phyloP scores from a whole-genome alignment of 139 green algal species.

The Chlorella sp. region DNA sequence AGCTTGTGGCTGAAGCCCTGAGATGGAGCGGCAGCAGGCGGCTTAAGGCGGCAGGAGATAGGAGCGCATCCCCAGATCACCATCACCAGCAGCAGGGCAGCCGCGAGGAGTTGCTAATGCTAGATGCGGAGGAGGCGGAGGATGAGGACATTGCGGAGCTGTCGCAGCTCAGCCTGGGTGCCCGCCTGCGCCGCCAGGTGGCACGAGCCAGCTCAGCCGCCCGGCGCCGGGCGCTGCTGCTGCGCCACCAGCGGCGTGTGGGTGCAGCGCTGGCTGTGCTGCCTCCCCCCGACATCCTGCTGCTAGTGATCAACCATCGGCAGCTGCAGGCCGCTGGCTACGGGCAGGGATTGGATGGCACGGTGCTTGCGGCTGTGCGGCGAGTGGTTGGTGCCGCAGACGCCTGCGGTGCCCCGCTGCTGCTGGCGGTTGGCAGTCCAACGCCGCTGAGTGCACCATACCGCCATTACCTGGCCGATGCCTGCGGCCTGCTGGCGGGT shows the following conservation, averaged over 20 bases:
- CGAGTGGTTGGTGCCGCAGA: not conserved
- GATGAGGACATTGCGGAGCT: constrained; percentile 25
- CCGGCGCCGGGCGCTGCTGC: not conserved
- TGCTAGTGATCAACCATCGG: not conserved
- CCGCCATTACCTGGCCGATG: not conserved
- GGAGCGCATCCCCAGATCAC: not conserved
- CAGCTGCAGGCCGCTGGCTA: constrained; percentile 5
- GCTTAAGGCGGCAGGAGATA: not conserved
- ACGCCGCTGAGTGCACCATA: not conserved
- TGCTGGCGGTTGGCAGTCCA: not conserved
- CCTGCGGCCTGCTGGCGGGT: not conserved
- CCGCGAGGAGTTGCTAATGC: not conserved
- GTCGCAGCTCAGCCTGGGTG: not conserved
- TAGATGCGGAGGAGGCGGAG: not conserved
- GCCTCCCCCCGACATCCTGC: not conserved
- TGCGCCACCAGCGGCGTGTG: too few relatives aligned
- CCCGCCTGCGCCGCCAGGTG: constrained; percentile 2
- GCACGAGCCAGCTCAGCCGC: not conserved
- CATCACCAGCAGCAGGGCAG: not conserved
- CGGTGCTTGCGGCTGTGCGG: constrained; percentile 5
- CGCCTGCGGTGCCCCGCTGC: constrained; percentile 1
- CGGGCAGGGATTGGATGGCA: constrained; percentile 1
- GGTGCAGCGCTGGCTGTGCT: not conserved
- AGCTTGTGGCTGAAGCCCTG: not conserved
- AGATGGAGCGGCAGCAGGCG: not conserved